Evolutionary conservation across 352 stramenopile species (phyloP), one percentile per base, ranked within the genome.

Genomic region (Globisporangium rhizosaccharum): DNA sequence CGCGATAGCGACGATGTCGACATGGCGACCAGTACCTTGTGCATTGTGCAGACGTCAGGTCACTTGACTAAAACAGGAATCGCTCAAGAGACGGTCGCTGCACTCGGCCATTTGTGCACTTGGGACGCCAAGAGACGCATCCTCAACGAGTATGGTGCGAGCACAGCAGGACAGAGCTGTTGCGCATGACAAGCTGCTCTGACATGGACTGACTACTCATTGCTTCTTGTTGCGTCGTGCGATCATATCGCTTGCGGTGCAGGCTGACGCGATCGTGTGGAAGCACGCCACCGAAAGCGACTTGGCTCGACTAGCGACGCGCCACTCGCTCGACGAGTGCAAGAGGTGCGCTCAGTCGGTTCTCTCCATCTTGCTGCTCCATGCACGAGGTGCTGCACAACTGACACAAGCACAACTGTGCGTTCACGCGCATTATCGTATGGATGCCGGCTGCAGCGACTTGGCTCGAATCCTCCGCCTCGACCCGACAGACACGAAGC

Each of bases 181-280:
- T 12, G 33, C 33, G 33, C 33, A 12, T 14, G 33, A 12, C 33
- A 6, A 39, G 33, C 33, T 39, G 33, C 33, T 10, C 28, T 39
- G 12, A 12, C 23, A 23, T 18, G 10, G 12, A n/a, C 33, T 44
- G 49, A 23, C 39, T 58, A 12, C 48, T 41, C 9, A 2, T n/a
- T 39, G 20, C 2, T 20, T 28, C 8, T 12, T 23, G 12, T 18
- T 10, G 14, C 39, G 23, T 17, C 12, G 2, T 6, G 8, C n/a
- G 8, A 39, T 39, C 30, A 9, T 9, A 10, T 36, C 30, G 6
- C 30, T 36, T 58, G n/a, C 56, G 45, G 17, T 18, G 15, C 26
- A 82, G 72, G 80, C 70, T 8, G 77, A 88, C 33, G 58, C 77
- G 45, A 77, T 88, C 53, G 76, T 84, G 67, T 90, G 76, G 76